phyloP scores from a whole-genome alignment of 106 monocot genomes.

The Alisma plantagoaquatica region DNA sequence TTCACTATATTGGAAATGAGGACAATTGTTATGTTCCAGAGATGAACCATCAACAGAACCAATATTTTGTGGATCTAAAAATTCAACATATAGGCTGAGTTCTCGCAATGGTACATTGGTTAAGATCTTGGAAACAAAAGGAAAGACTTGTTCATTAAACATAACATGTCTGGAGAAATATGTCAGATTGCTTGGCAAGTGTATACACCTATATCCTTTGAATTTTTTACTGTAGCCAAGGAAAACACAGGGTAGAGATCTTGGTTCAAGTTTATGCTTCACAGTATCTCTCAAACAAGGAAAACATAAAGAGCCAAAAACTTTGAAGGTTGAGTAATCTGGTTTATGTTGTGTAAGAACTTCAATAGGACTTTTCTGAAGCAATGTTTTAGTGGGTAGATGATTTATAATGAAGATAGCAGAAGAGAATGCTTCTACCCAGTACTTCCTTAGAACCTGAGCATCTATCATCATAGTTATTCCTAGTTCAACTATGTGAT shows the following conservation, averaged over 20 bases:
- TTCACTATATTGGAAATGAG: not conserved
- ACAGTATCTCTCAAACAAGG: not conserved
- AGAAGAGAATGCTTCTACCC: not conserved
- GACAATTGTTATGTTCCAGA: not conserved
- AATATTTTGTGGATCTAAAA: not conserved
- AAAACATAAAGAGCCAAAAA: slow-evolving; percentile 3
- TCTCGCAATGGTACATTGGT: not conserved
- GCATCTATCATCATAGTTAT: not conserved
- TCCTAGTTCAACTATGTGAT: not conserved
- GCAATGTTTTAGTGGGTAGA: not conserved
- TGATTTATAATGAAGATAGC: slow-evolving; percentile 7
- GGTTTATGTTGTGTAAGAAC: not conserved
- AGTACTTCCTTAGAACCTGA: not conserved
- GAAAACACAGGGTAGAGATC: not conserved
- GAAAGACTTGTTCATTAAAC: not conserved
- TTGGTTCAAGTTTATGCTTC: not conserved
- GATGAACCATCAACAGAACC: not conserved
- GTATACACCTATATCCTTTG: not conserved
- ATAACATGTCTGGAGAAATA: not conserved
- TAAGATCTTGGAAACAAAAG: too few relatives aligned
- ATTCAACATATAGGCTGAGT: not conserved
- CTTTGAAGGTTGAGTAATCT: not conserved
- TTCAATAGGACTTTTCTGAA: not conserved
- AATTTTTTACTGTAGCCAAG: not conserved
- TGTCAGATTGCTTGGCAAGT: not conserved